phyloP scores from a whole-genome alignment of 2,329 filamentous ascomycete species.

The Calonectria pteridis region DNA sequence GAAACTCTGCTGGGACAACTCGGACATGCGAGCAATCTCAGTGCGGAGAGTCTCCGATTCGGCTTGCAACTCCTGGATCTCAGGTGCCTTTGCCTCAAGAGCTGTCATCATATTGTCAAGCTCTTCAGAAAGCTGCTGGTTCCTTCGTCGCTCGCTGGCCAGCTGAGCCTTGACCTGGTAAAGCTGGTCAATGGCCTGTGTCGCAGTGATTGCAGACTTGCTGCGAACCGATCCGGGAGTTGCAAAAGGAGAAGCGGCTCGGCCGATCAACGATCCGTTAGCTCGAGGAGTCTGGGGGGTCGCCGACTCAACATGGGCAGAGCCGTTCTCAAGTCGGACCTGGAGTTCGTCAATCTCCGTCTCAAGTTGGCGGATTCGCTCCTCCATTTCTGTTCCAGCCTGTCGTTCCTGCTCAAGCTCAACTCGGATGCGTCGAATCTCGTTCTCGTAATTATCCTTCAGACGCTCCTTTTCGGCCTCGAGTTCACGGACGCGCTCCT shows the following conservation, averaged over 20 bases:
- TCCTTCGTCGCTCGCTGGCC: conserved; percentile 79
- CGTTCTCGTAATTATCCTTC: conserved; percentile 75
- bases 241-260: conserved; percentile 71
- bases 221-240: conserved; percentile 70
- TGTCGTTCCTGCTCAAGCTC: conserved; percentile 69
- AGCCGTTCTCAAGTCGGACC: conserved; percentile 57
- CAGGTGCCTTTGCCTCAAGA: conserved; percentile 87
- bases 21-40: conserved; percentile 87
- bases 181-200: conserved; percentile 73
- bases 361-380: conserved; percentile 64
- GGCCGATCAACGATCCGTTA: conserved; percentile 66
- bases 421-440: conserved; percentile 66
- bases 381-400: conserved; percentile 60
- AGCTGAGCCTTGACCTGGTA: conserved; percentile 79
- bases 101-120: conserved; percentile 89
- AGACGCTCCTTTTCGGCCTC: conserved; percentile 71
- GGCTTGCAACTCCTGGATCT: conserved; percentile 85
- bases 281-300: conserved; percentile 70
- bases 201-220: conserved; percentile 69
- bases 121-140: conserved; percentile 79
- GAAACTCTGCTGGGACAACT: conserved; percentile 84
- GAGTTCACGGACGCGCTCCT: conserved; percentile 77
- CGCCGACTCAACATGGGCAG: conserved; percentile 56
- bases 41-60: conserved; percentile 85
- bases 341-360: conserved; percentile 67